Conservation (phyloP, 768 basidiomycete species). For the Cystoderma amianthinum region DNA sequence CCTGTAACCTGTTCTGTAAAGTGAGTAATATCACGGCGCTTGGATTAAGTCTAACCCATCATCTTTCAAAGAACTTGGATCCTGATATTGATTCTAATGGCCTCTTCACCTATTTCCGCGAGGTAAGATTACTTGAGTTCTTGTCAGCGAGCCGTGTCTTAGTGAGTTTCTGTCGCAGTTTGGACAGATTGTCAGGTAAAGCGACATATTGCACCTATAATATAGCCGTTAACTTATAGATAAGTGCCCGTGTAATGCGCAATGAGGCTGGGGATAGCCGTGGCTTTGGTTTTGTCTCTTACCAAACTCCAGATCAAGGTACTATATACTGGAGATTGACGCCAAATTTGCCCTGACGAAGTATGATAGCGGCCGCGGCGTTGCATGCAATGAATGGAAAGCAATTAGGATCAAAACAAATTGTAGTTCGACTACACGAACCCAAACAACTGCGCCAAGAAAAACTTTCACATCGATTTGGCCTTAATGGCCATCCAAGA, state of each 20-base stretch:
- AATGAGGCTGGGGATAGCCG: constrained; percentile 77
- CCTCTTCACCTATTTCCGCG: constrained; percentile 76
- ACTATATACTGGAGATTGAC: neutral
- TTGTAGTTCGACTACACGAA: constrained; percentile 85
- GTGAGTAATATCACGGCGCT: no score
- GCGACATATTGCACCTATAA: neutral
- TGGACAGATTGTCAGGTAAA: constrained; percentile 85
- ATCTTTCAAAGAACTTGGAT: constrained; percentile 65
- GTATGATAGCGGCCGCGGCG: constrained; percentile 53
- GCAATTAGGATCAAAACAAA: constrained; percentile 63
- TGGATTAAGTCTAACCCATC: constrained; percentile 6
- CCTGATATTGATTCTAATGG: constrained; percentile 80
- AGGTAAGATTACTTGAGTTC: constrained; percentile 35
- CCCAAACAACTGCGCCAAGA: constrained; percentile 89
- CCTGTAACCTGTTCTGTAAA: constrained; percentile 88
- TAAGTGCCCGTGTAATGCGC: constrained; percentile 87
- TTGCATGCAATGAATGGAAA: constrained; percentile 78
- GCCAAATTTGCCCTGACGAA: neutral
- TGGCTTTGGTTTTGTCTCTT: constrained; percentile 91
- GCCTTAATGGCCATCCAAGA: constrained; percentile 74
- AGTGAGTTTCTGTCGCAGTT: constrained; percentile 39
- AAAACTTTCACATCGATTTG: constrained; percentile 80
- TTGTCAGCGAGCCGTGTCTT: constrained; percentile 7
- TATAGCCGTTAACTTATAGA: neutral
- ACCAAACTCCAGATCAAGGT: constrained; percentile 81